Evolutionary conservation across 805 yeast species (phyloP).

Genomic region (Schizosaccharomyces osmophilus): DNA sequence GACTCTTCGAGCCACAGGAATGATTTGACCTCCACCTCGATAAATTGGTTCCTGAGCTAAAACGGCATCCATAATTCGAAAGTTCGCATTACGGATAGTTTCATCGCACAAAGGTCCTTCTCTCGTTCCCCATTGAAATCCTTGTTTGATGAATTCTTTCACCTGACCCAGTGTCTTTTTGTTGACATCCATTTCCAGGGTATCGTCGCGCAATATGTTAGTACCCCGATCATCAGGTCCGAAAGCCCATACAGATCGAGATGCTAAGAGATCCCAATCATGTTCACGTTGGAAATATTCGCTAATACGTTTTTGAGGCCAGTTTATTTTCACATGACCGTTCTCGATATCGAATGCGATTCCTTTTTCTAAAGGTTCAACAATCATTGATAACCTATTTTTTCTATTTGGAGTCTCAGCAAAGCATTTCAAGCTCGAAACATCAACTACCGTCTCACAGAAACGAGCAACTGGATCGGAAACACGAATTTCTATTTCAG

Average conservation of each 20-base stretch:
- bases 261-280: slow-evolving; percentile 63
- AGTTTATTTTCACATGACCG: slow-evolving; percentile 18
- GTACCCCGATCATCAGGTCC: slow-evolving; percentile 35
- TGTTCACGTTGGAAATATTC: slow-evolving; percentile 31
- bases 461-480: slow-evolving; percentile 68
- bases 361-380: slow-evolving; percentile 43
- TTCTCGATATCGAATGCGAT: slow-evolving; percentile 32
- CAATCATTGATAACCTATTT: slow-evolving; percentile 39
- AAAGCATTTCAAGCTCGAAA: slow-evolving; percentile 44
- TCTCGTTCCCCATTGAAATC: slow-evolving; percentile 58
- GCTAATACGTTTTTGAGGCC: slow-evolving; percentile 23
- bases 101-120: slow-evolving; percentile 92
- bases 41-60: slow-evolving; percentile 25
- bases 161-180: slow-evolving; percentile 21
- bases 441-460: slow-evolving; percentile 46
- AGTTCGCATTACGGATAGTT: slow-evolving; percentile 42
- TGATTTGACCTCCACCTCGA: slow-evolving; percentile 42
- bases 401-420: slow-evolving; percentile 30
- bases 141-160: slow-evolving; percentile 38
- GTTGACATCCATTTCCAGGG: slow-evolving; percentile 46
- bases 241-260: slow-evolving; percentile 61
- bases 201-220: slow-evolving; percentile 41
- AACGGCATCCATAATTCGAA: slow-evolving; percentile 39
- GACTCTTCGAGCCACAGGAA: slow-evolving; percentile 64
- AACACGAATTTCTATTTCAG: slow-evolving; percentile 47